These are phyloP conservation scores for Bipolaris oryzae DNA, from an alignment of 2,329 filamentous ascomycete genomes.

Conservation along the genomic window DNA sequence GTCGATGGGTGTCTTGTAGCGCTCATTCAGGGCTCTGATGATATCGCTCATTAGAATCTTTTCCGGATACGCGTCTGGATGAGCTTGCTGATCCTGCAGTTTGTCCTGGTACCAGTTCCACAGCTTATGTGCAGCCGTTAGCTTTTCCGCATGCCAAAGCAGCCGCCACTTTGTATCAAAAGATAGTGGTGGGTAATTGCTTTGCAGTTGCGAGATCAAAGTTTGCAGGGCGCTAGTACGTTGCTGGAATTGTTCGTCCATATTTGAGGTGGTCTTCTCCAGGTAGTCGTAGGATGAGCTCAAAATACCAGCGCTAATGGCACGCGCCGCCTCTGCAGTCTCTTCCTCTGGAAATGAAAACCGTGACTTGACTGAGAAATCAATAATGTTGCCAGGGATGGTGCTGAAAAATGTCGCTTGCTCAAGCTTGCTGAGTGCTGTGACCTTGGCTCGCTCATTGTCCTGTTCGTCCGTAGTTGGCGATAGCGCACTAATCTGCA, in stretches of 20 bases:
- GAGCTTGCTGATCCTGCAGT: conserved; percentile 70
- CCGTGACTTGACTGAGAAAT: conserved; percentile 73
- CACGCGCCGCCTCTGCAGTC: conserved; percentile 75
- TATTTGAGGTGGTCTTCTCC: conserved; percentile 71
- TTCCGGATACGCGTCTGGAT: conserved; percentile 62
- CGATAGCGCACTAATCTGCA: conserved; percentile 60
- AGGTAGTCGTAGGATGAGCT: conserved; percentile 77
- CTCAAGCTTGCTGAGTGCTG: conserved; percentile 86
- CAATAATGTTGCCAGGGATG: conserved; percentile 82
- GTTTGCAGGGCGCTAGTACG: conserved; percentile 76
- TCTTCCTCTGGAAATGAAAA: conserved; percentile 72
- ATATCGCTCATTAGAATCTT: conserved; percentile 76
- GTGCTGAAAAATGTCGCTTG: conserved; percentile 93
- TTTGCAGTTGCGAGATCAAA: conserved; percentile 73
- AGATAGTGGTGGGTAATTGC: conserved; percentile 68
- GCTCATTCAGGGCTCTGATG: conserved; percentile 75
- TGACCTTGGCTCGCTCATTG: conserved; percentile 60
- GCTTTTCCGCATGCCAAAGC: conserved; percentile 88
- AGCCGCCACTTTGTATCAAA: conserved; percentile 76
- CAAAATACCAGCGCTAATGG: conserved; percentile 81
- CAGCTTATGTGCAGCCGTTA: conserved; percentile 77
- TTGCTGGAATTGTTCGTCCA: conserved; percentile 79
- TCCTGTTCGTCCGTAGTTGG: conserved; percentile 63
- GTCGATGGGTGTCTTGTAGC: conserved; percentile 72
- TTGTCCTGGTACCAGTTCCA: conserved; percentile 82